Evolutionary conservation across 345 rosid genomes (phyloP).

Genomic region (Hirschfeldia incana): DNA sequence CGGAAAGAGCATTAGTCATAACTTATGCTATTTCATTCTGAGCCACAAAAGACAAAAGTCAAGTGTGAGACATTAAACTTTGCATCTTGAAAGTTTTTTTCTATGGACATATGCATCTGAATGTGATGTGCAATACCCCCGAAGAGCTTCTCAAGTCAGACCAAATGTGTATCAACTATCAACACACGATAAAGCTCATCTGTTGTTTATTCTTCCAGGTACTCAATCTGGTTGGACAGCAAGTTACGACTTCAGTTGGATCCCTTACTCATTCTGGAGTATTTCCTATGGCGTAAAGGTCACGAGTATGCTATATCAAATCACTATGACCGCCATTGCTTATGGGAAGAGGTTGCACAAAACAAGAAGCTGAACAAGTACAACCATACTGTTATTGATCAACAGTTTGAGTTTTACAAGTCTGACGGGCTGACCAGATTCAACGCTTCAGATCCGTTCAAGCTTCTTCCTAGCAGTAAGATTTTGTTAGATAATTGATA

Average conservation of each 20-base stretch:
- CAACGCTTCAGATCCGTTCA: conserved; percentile 71
- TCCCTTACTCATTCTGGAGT: conserved; percentile 79
- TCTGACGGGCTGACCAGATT: conserved; percentile 84
- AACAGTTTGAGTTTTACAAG: conserved; percentile 83
- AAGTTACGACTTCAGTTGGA: conserved; percentile 88
- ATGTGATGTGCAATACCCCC: background rate
- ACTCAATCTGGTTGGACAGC: conserved; percentile 99
- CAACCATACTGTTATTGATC: conserved; percentile 78
- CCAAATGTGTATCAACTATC: no score
- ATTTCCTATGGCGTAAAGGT: conserved; percentile 95
- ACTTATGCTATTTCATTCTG: no score
- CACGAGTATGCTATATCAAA: conserved; percentile 90
- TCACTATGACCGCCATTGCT: conserved; percentile 91
- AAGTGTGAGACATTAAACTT: background rate
- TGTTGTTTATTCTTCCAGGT: conserved; percentile 50
- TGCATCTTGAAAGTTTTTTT: conserved; percentile 11
- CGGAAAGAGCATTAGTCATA: background rate
- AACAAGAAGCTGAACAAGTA: conserved; percentile 94
- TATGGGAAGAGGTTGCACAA: conserved; percentile 97
- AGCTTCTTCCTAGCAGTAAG: conserved; percentile 96
- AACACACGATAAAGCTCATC: background rate
- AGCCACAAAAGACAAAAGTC: background rate
- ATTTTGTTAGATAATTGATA: conserved; percentile 11
- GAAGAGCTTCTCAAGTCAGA: background rate
- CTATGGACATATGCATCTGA: background rate